phyloP scores from a whole-genome alignment of 1,139 yeast species.

The Geotrichum bryndzae region DNA sequence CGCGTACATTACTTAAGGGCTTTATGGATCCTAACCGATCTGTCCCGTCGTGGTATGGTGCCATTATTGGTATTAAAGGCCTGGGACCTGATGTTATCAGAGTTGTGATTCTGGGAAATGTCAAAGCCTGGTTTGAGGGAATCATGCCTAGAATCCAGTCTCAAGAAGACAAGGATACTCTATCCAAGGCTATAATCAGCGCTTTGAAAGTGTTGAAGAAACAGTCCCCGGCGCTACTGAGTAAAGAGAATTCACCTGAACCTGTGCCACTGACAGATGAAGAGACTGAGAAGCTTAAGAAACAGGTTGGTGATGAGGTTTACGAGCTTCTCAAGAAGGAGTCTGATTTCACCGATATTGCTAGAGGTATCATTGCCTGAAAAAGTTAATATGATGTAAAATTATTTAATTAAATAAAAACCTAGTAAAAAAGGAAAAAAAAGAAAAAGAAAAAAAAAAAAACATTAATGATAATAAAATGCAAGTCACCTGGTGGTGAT shows the following conservation, averaged over 20 bases:
- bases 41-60: constrained; percentile 87
- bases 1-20: constrained; percentile 86
- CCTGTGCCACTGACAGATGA: constrained; percentile 16
- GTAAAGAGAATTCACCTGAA: constrained; percentile 19
- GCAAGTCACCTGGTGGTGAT: not conserved
- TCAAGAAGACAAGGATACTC: constrained; percentile 26
- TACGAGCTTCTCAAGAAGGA: constrained; percentile 47
- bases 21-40: constrained; percentile 75
- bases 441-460: not conserved
- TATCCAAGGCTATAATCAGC: constrained; percentile 30
- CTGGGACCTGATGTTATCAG: constrained; percentile 87
- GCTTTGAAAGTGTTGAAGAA: constrained; percentile 30
- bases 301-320: constrained; percentile 58
- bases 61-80: constrained; percentile 75
- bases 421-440: not conserved
- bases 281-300: constrained; percentile 41
- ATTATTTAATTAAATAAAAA: not conserved
- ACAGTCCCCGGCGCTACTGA: constrained; percentile 22
- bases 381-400: not conserved
- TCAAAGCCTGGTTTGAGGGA: constrained; percentile 60
- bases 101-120: constrained; percentile 75
- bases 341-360: constrained; percentile 51
- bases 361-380: constrained; percentile 68
- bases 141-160: constrained; percentile 28
- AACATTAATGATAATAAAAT: not conserved